Percentiles rank a stretch among this genome's conserved stretches.
phyloP scores from a whole-genome alignment of 306 rosid genomes.

The Carpinus fangiana region DNA sequence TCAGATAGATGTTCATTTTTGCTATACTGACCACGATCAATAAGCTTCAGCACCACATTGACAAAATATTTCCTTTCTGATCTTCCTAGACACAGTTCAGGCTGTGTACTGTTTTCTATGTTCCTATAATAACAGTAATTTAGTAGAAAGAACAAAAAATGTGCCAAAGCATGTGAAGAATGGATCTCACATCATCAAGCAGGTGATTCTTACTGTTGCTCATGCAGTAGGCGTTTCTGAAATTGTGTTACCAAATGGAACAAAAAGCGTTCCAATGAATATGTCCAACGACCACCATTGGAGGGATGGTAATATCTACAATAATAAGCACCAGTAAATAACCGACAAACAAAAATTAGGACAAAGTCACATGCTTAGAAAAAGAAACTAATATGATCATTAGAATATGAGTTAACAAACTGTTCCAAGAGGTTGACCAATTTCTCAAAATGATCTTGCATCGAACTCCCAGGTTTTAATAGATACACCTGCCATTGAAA shows the following conservation, averaged over 20 bases:
- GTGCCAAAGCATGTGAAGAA: slow-evolving; percentile 21
- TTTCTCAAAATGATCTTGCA: slow-evolving; percentile 76
- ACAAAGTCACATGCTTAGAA: slow-evolving; percentile 15
- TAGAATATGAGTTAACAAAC: slow-evolving; percentile 63
- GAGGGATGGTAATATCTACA: slow-evolving; percentile 97
- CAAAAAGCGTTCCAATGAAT: slow-evolving; percentile 81
- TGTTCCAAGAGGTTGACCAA: slow-evolving; percentile 98
- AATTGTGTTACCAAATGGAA: slow-evolving; percentile 77
- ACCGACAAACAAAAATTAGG: slow-evolving; percentile 17
- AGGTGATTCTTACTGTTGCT: slow-evolving; percentile 66
- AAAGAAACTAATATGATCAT: slow-evolving; percentile 26
- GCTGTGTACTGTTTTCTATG: slow-evolving; percentile 36
- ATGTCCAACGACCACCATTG: slow-evolving; percentile 99
- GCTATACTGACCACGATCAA: slow-evolving; percentile 99
- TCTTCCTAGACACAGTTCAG: slow-evolving; percentile 64
- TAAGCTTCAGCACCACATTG: slow-evolving; percentile 72
- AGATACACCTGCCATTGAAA: slow-evolving; percentile 76
- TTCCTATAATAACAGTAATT: slow-evolving; percentile 54
- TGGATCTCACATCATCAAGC: slow-evolving; percentile 21
- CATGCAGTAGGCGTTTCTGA: slow-evolving; percentile 85
- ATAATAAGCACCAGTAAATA: slow-evolving; percentile 22
- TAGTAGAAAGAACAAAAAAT: slow-evolving; percentile 40
- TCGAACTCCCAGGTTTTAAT: slow-evolving; percentile 75
- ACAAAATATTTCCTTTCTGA: slow-evolving; percentile 85
- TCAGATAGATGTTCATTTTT: slow-evolving; percentile 94